Percentiles rank a stretch among this genome's conserved stretches.
phyloP scores from a whole-genome alignment of 768 basidiomycete species.

The Naganishia antarctica region DNA sequence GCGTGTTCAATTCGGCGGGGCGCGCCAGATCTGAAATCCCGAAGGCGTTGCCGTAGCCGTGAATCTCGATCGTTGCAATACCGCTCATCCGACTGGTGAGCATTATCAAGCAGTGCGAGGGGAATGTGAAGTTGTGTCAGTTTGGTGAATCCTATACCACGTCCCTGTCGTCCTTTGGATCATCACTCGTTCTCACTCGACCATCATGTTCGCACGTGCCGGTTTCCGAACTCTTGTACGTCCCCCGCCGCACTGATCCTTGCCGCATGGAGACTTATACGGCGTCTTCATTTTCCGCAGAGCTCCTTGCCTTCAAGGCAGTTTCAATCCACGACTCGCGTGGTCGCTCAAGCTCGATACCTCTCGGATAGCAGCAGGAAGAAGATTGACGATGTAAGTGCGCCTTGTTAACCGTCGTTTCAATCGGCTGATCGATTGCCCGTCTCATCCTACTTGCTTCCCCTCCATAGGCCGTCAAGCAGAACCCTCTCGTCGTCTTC shows the following conservation, averaged over 20 bases:
- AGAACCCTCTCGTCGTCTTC: constrained; percentile 83
- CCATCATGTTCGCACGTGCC: constrained; percentile 38
- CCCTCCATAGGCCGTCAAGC: constrained; percentile 58
- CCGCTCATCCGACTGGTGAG: no score
- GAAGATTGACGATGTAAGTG: constrained; percentile 45
- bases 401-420: not conserved
- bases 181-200: not conserved
- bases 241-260: not conserved
- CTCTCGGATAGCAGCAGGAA: constrained; percentile 45
- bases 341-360: constrained; percentile 36
- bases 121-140: no score
- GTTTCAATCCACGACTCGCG: constrained; percentile 34
- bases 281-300: constrained; percentile 29
- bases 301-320: constrained; percentile 43
- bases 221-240: constrained; percentile 45
- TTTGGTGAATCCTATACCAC: no score
- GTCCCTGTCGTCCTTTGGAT: not conserved
- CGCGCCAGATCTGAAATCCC: no score
- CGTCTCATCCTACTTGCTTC: not conserved
- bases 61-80: not conserved
- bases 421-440: not conserved
- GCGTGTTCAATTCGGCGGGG: no score
- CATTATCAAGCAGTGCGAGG: constrained; percentile 3
- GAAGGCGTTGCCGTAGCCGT: no score
- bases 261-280: constrained; percentile 23